Base-by-base conservation (phyloP, 2,329 filamentous ascomycete species). In the Stachybotrys chartarum region DNA sequence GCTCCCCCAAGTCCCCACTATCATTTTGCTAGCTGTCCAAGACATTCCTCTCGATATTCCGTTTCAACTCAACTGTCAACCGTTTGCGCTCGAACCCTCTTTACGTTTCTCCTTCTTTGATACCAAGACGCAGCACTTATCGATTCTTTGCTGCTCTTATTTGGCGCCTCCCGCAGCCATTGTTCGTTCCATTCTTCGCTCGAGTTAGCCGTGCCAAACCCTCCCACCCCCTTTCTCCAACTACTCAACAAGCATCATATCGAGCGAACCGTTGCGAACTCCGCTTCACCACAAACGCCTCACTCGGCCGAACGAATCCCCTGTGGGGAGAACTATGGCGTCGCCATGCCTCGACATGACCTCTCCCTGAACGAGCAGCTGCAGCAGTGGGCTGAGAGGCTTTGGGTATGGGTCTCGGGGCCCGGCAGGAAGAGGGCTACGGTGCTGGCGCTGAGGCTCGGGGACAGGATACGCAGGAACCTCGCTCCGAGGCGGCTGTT, bases 401-500 rank as follows among this genome's bases (percentile, higher is more conserved):
- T 74, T n/a, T 69, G 70, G 66, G 62, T 63, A n/a, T 80, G 78
- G 68, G 68, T 69, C 55, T 64, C 68, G 42, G 72, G 74, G n/a
- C 73, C 68, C 10, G 75, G 75, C 52, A 66, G 70, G 48, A 70
- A 66, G 30, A 65, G 71, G 49, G 70, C 66, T 4, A 64, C 69
- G 45, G 63, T 61, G 16, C 55, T 72, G 24, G 57, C 69, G 39
- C 58, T 69, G 46, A 64, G 66, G 42, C 59, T 60, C 17, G 54
- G 61, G 50, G 64, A 65, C 51, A 65, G 64, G 39, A 44, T 71
- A 47, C 62, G 64, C 6, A 60, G 61, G 63, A 83, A 83, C 62
- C 60, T 84, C 65, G 73, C 74, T 39, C 66, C 74, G 24, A 72
- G 75, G 49, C 76, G 81, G n/a, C 61, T 85, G 31, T 62, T 86